Percentiles rank a stretch among this genome's conserved stretches.
These are phyloP conservation scores for Lipomyces spencermartinsiae DNA, from an alignment of 805 yeast genomes.

Conservation along the genomic window DNA sequence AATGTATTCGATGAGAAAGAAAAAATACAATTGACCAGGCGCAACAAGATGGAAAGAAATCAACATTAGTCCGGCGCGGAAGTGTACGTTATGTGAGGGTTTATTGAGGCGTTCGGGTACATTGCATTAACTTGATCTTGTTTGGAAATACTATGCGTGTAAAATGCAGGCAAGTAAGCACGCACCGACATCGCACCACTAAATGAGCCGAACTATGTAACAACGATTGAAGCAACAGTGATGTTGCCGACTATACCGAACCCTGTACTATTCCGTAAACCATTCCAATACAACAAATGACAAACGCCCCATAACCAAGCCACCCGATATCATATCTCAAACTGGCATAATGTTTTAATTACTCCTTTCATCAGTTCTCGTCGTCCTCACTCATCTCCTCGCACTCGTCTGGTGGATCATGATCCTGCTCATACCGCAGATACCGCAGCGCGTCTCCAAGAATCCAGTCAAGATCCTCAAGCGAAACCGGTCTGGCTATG, in stretches of 20 bases:
- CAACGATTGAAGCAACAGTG: neutral
- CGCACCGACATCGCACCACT: neutral
- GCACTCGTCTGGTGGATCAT: neutral
- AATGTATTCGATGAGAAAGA: slow-evolving; percentile 20
- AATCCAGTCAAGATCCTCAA: slow-evolving; percentile 22
- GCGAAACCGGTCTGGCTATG: slow-evolving; percentile 24
- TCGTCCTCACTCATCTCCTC: slow-evolving; percentile 5
- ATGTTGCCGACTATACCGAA: neutral
- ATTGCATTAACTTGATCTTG: neutral
- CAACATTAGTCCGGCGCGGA: slow-evolving; percentile 5
- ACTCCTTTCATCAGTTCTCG: neutral
- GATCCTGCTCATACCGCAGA: slow-evolving; percentile 24
- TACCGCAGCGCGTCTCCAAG: slow-evolving; percentile 24
- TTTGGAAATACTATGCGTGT: neutral
- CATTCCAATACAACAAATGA: neutral
- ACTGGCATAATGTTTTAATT: neutral
- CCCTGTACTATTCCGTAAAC: neutral
- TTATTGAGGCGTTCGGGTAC: neutral
- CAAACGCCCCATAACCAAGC: neutral
- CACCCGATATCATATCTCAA: neutral
- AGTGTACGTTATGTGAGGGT: neutral
- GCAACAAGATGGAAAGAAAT: neutral
- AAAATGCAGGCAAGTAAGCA: neutral
- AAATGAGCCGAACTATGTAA: neutral
- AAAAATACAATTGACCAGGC: neutral